A percentile compares a stretch with the other conserved stretches of the same genome.
phyloP scores from a whole-genome alignment of 305 asterid genomes.

The Caryopteris hybrid region DNA sequence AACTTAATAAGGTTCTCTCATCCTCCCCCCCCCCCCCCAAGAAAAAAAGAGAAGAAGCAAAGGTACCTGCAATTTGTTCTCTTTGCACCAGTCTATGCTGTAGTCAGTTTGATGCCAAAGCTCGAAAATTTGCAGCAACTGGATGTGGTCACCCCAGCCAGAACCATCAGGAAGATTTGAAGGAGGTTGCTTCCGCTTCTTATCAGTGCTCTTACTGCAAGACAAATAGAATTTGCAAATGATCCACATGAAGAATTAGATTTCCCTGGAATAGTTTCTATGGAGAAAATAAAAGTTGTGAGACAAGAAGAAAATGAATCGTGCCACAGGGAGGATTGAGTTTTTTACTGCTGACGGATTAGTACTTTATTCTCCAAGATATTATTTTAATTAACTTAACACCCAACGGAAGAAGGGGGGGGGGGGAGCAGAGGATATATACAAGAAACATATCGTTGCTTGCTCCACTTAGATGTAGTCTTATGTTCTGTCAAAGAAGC shows the following conservation, averaged over 20 bases:
- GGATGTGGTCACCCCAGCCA: conserved; percentile 97
- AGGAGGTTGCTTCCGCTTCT: conserved; percentile 76
- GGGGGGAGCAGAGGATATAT: neutral
- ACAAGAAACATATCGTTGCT: neutral
- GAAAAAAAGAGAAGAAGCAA: neutral
- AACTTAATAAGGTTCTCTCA: neutral
- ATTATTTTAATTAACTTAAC: neutral
- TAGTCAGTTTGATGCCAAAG: conserved; percentile 80
- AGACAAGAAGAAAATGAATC: neutral
- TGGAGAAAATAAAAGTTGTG: neutral
- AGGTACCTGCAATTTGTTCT: conserved; percentile 78
- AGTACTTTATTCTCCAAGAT: neutral
- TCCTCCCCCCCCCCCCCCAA: neutral
- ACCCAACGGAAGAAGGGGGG: neutral
- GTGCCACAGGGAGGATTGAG: neutral
- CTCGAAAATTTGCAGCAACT: conserved; percentile 85
- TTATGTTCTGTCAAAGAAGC: neutral
- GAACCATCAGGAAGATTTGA: conserved; percentile 90
- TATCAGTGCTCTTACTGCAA: conserved; percentile 54
- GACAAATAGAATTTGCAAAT: conserved; percentile 2
- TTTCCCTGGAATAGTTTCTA: neutral
- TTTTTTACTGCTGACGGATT: neutral
- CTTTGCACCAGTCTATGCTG: conserved; percentile 73
- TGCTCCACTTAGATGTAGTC: neutral
- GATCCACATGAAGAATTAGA: conserved; percentile 1